Percentiles rank a stretch among this genome's conserved stretches.
These are phyloP conservation scores for Stagonosporopsis tanaceti DNA, from an alignment of 2,329 filamentous ascomycete genomes.

Conservation along the genomic window DNA sequence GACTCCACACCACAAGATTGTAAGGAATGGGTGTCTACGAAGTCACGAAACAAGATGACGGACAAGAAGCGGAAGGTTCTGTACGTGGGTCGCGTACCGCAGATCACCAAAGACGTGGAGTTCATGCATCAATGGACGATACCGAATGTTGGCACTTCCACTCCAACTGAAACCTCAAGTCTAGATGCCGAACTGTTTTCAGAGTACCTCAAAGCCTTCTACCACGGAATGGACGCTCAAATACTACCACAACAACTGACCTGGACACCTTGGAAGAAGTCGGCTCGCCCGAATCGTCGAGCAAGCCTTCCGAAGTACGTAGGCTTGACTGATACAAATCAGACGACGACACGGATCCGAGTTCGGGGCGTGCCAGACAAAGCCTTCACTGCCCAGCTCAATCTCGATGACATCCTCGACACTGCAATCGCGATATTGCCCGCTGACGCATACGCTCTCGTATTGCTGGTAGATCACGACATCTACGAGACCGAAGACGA, in stretches of 20 bases:
- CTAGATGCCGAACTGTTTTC: slow-evolving; percentile 44
- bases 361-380: slow-evolving; percentile 62
- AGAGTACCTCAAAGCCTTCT: slow-evolving; percentile 60
- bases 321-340: slow-evolving; percentile 53
- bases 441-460: slow-evolving; percentile 64
- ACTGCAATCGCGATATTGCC: slow-evolving; percentile 63
- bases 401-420: slow-evolving; percentile 69
- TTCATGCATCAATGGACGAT: slow-evolving; percentile 57
- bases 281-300: slow-evolving; percentile 2
- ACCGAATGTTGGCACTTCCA: slow-evolving; percentile 23
- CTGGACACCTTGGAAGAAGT: slow-evolving; percentile 60
- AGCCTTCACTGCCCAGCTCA: slow-evolving; percentile 61
- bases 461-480: slow-evolving; percentile 68
- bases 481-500: slow-evolving; percentile 71
- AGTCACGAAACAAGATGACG: slow-evolving; percentile 59
- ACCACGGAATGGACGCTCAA: slow-evolving; percentile 63
- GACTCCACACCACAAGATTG: slow-evolving; percentile 62
- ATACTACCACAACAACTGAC: slow-evolving; percentile 50
- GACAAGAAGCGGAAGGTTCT: slow-evolving; percentile 54
- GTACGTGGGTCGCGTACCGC: slow-evolving; percentile 62
- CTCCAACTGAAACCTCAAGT: not conserved
- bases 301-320: slow-evolving; percentile 48
- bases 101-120: slow-evolving; percentile 45
- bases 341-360: slow-evolving; percentile 49
- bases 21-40: slow-evolving; percentile 57